Evolutionary conservation across 164 flowering plant species (phyloP).

Genomic region (Magnolia kwangsiensis): DNA sequence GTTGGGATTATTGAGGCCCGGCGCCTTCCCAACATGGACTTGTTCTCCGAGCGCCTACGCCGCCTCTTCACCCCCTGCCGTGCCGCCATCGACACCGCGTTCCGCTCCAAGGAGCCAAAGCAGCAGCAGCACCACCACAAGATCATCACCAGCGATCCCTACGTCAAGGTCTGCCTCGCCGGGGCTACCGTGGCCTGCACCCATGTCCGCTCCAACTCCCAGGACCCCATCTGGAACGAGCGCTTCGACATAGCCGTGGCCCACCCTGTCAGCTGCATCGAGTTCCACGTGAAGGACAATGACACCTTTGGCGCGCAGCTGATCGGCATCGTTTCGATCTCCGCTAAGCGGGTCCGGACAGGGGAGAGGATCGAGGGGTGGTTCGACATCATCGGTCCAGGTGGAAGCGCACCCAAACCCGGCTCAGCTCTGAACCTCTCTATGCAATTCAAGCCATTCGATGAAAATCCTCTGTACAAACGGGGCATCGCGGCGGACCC

Average conservation of each 20-base stretch:
- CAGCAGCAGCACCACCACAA: slow-evolving; percentile 26
- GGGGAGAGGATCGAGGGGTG: slow-evolving; percentile 45
- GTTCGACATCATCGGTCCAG: slow-evolving; percentile 38
- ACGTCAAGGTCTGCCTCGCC: slow-evolving; percentile 60
- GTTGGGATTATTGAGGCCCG: slow-evolving; percentile 60
- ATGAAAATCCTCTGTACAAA: slow-evolving; percentile 37
- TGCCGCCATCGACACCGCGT: slow-evolving; percentile 1
- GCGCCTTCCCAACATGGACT: slow-evolving; percentile 33
- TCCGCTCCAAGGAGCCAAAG: neutral
- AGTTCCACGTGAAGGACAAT: slow-evolving; percentile 74
- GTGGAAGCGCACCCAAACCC: slow-evolving; percentile 47
- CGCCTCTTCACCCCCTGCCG: slow-evolving; percentile 15
- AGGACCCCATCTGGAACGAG: slow-evolving; percentile 66
- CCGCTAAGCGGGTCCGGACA: slow-evolving; percentile 33
- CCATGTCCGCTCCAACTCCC: slow-evolving; percentile 49
- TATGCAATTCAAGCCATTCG: slow-evolving; percentile 49
- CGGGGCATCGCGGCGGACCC: slow-evolving; percentile 49
- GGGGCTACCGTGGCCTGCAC: slow-evolving; percentile 74
- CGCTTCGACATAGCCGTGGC: slow-evolving; percentile 53
- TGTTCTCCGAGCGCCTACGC: slow-evolving; percentile 18
- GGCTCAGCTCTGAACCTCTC: slow-evolving; percentile 34
- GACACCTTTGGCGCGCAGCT: slow-evolving; percentile 72
- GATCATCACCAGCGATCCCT: slow-evolving; percentile 72
- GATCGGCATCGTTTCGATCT: slow-evolving; percentile 49
- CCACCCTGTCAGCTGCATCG: slow-evolving; percentile 44